Percentiles rank a stretch among this genome's conserved stretches.
Evolutionary conservation across 768 basidiomycete genomes (phyloP).

Genomic region (Collybiopsis confluens): DNA sequence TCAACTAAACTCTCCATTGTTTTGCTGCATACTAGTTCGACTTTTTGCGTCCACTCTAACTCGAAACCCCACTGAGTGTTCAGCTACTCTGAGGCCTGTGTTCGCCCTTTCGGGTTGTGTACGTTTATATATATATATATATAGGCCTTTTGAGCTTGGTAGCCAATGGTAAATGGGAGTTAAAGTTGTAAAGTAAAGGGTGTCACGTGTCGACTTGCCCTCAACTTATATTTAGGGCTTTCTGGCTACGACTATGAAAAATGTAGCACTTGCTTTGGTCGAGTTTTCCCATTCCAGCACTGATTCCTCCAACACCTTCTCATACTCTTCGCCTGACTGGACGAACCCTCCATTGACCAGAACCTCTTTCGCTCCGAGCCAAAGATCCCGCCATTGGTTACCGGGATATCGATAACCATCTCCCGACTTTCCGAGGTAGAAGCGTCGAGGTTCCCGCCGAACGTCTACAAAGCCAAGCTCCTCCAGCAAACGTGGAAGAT

Average conservation of each 20-base stretch:
- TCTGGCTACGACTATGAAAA: not conserved
- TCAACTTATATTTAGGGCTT: too few relatives aligned
- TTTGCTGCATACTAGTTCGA: too few relatives aligned
- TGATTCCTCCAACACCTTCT: not conserved
- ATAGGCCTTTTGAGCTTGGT: too few relatives aligned
- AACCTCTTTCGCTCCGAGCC: not conserved
- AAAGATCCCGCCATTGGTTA: not conserved
- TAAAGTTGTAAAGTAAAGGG: too few relatives aligned
- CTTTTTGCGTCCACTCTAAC: too few relatives aligned
- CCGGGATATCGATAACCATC: not conserved
- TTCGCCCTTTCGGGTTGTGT: too few relatives aligned
- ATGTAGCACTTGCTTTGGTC: not conserved
- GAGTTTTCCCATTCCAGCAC: not conserved
- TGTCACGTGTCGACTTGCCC: too few relatives aligned
- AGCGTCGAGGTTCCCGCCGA: not conserved
- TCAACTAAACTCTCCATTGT: too few relatives aligned
- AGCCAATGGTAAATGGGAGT: too few relatives aligned
- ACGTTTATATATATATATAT: too few relatives aligned
- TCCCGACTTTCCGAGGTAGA: not conserved
- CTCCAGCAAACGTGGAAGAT: not conserved
- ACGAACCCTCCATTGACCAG: not conserved
- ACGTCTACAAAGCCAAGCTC: not conserved
- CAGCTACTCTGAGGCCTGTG: too few relatives aligned
- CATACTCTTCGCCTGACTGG: not conserved
- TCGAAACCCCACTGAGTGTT: too few relatives aligned